Evolutionary conservation across 2,329 filamentous ascomycete genomes (phyloP).

Genomic region (Corynespora cassiicola): DNA sequence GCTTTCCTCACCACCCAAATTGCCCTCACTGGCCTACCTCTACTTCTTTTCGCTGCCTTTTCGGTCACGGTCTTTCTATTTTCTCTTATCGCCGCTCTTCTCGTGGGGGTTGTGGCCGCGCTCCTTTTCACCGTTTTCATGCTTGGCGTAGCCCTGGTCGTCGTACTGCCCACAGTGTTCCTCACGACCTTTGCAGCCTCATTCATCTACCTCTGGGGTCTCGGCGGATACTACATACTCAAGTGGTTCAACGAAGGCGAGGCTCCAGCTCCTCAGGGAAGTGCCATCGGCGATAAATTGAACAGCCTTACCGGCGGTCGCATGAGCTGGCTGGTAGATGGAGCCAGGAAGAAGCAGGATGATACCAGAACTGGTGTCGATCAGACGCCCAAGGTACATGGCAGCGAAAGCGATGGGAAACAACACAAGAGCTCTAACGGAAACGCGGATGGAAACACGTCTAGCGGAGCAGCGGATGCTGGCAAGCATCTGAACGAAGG

Average conservation of each 20-base stretch:
- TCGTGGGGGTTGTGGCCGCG: slow-evolving; percentile 58
- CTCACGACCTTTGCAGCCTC: slow-evolving; percentile 68
- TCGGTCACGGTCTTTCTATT: slow-evolving; percentile 67
- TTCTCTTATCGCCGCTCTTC: slow-evolving; percentile 65
- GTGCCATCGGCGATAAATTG: slow-evolving; percentile 49
- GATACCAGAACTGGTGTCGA: slow-evolving; percentile 5
- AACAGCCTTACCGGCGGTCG: slow-evolving; percentile 49
- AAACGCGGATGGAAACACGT: slow-evolving; percentile 1
- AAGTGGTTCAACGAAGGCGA: slow-evolving; percentile 48
- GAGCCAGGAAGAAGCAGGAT: slow-evolving; percentile 14
- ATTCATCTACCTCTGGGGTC: slow-evolving; percentile 66
- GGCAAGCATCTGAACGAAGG: slow-evolving; percentile 6
- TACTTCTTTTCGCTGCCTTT: slow-evolving; percentile 74
- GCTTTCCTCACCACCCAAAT: slow-evolving; percentile 72
- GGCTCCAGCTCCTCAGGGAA: slow-evolving; percentile 31
- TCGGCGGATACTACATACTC: slow-evolving; percentile 63
- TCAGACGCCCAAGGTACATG: slow-evolving; percentile 10
- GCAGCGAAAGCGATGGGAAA: slow-evolving; percentile 4
- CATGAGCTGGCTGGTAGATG: slow-evolving; percentile 42
- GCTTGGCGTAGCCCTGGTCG: slow-evolving; percentile 68
- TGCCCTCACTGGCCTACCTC: slow-evolving; percentile 69
- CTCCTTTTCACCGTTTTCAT: slow-evolving; percentile 71
- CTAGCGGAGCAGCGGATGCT: slow-evolving; percentile 2
- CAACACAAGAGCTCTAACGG: slow-evolving; percentile 1
- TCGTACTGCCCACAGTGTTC: slow-evolving; percentile 74